phyloP scores from a whole-genome alignment of 1,139 yeast genomes.

The Taphrina communis region DNA sequence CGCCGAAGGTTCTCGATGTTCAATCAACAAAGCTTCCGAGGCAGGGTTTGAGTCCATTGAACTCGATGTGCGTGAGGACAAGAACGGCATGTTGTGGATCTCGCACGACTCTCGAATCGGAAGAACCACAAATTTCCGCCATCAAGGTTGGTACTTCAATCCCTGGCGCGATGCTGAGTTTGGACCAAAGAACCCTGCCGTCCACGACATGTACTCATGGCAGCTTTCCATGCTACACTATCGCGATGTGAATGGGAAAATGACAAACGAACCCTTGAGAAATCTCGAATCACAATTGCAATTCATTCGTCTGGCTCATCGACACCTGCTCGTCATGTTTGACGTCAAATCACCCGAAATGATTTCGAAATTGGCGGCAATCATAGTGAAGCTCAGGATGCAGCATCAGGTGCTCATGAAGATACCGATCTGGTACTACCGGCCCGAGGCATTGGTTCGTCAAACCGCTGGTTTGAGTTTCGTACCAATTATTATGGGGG shows the following conservation, averaged over 20 bases:
- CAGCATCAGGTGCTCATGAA: constrained; percentile 3
- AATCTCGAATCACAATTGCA: constrained; percentile 7
- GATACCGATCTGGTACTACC: background rate
- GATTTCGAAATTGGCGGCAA: background rate
- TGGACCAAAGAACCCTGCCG: constrained; percentile 6
- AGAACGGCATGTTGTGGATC: constrained; percentile 11
- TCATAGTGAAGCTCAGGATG: constrained; percentile 1
- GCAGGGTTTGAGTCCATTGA: background rate
- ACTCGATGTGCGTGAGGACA: constrained; percentile 6
- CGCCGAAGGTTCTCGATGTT: constrained; percentile 9
- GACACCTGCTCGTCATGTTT: constrained; percentile 4
- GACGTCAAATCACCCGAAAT: constrained; percentile 2
- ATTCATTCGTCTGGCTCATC: background rate
- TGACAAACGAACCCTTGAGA: background rate
- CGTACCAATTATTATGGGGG: background rate
- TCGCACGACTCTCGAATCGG: constrained; percentile 14
- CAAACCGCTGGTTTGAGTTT: background rate
- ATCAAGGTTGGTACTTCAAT: background rate
- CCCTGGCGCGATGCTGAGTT: constrained; percentile 10
- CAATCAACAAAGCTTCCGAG: constrained; percentile 2
- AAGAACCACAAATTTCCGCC: constrained; percentile 6
- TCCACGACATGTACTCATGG: background rate
- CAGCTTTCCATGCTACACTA: constrained; percentile 4
- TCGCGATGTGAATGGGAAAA: constrained; percentile 1
- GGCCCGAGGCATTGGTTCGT: background rate